phyloP scores from a whole-genome alignment of 2,329 filamentous ascomycete species.

The Sclerotinia nivalis region DNA sequence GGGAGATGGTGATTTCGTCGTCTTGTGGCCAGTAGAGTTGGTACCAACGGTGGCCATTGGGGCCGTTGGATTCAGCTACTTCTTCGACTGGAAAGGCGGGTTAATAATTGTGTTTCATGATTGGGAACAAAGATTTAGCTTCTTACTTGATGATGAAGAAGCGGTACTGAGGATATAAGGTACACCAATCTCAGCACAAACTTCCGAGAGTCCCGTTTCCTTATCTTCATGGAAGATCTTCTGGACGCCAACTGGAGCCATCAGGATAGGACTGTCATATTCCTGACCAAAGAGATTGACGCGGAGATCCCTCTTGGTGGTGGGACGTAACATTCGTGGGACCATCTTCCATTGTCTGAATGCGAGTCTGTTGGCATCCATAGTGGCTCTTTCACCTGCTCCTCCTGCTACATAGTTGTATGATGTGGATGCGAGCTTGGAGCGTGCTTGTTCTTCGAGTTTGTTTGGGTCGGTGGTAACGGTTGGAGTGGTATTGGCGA shows the following conservation, averaged over 20 bases:
- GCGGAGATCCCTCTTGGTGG: constrained; percentile 18
- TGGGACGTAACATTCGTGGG: constrained; percentile 57
- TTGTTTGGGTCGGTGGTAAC: constrained; percentile 61
- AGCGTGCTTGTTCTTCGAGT: constrained; percentile 56
- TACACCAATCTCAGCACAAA: constrained; percentile 59
- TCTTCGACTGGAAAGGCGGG: constrained; percentile 60
- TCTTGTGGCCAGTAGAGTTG: constrained; percentile 74
- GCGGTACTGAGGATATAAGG: constrained; percentile 71
- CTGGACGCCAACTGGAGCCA: constrained; percentile 71
- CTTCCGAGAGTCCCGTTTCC: constrained; percentile 64
- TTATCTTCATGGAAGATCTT: constrained; percentile 64
- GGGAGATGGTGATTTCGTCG: constrained; percentile 63
- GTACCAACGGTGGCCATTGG: constrained; percentile 62
- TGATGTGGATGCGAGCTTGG: constrained; percentile 48
- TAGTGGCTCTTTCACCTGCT: constrained; percentile 61
- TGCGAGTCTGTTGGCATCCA: constrained; percentile 63
- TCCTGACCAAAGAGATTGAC: constrained; percentile 54
- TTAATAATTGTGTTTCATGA: neutral
- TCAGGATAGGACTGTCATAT: constrained; percentile 54
- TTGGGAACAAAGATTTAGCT: neutral
- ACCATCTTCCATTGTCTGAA: constrained; percentile 66
- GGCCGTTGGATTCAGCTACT: constrained; percentile 58
- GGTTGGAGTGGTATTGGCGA: constrained; percentile 49
- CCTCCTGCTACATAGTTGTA: constrained; percentile 65
- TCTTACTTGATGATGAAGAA: constrained; percentile 41